Percentiles rank a stretch among this genome's conserved stretches.
These are phyloP conservation scores for Madurella fahalii DNA, from an alignment of 2,329 filamentous ascomycete species.

Conservation along the genomic window DNA sequence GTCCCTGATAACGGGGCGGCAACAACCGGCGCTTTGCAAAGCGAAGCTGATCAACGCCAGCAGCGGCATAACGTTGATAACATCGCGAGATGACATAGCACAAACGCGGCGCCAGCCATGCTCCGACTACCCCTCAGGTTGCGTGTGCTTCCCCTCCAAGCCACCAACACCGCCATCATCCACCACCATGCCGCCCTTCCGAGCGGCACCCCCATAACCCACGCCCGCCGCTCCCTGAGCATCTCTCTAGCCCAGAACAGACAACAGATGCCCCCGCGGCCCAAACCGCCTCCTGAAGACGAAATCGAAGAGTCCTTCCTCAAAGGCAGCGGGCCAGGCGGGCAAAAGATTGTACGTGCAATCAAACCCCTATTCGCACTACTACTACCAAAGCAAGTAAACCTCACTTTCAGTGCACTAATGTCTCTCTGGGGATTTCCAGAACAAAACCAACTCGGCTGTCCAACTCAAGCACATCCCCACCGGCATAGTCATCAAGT, in stretches of 20 bases:
- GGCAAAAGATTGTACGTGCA: constrained; percentile 78
- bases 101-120: neutral
- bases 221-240: constrained; percentile 28
- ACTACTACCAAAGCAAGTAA: neutral
- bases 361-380: neutral
- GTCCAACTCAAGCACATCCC: constrained; percentile 89
- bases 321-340: constrained; percentile 87
- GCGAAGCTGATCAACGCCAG: neutral
- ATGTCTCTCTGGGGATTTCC: neutral
- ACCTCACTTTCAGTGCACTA: neutral
- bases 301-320: constrained; percentile 84
- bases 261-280: constrained; percentile 71
- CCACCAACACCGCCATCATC: neutral
- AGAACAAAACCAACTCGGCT: constrained; percentile 96
- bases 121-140: neutral
- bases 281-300: constrained; percentile 65
- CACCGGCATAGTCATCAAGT: constrained; percentile 90
- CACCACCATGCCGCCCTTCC: neutral
- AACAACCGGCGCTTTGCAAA: neutral
- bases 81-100: neutral
- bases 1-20: neutral
- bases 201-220: neutral
- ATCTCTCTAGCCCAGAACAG: constrained; percentile 27
- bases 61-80: neutral
- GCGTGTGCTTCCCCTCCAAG: neutral